Conservation (phyloP, 1,284 basidiomycete genomes). For the Tilletiaria anomala region DNA sequence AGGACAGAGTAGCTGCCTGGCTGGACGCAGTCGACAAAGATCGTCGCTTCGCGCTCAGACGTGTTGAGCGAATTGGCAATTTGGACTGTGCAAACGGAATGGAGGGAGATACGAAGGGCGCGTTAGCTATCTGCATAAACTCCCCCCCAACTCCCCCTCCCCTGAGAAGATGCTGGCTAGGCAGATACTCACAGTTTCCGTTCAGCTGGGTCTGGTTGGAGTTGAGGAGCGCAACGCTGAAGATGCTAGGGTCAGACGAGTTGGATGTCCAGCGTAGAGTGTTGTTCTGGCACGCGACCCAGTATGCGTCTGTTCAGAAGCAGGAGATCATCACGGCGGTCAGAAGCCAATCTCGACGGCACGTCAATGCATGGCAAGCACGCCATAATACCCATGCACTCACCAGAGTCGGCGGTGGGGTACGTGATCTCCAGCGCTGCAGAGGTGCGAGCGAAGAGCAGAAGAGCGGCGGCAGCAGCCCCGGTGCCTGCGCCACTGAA, state of each 20-base stretch:
- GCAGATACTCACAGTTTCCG: no score
- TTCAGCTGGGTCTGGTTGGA: background rate
- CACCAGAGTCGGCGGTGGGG: background rate
- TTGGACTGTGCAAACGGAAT: slow-evolving; percentile 2
- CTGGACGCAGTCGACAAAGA: slow-evolving; percentile 2
- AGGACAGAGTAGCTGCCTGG: slow-evolving; percentile 1
- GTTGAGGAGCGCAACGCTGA: slow-evolving; percentile 5
- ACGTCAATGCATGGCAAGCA: background rate
- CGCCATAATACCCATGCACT: background rate
- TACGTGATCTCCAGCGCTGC: background rate
- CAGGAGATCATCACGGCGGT: background rate
- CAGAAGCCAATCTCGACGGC: background rate
- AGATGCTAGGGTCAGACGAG: slow-evolving; percentile 1
- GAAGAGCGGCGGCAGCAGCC: background rate
- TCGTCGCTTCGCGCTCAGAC: slow-evolving; percentile 1
- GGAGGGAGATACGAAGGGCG: background rate
- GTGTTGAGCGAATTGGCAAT: slow-evolving; percentile 5
- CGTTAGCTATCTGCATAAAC: background rate
- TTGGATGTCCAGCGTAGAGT: slow-evolving; percentile 5
- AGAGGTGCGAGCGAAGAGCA: background rate
- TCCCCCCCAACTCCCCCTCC: no score
- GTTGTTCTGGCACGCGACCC: slow-evolving; percentile 7
- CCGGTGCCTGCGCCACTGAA: no score
- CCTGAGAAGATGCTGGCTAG: no score
- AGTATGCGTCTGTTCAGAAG: slow-evolving; percentile 1